Evolutionary conservation across 2,329 filamentous ascomycete species (phyloP).

Genomic region (Pseudogymnoascus sp.): DNA sequence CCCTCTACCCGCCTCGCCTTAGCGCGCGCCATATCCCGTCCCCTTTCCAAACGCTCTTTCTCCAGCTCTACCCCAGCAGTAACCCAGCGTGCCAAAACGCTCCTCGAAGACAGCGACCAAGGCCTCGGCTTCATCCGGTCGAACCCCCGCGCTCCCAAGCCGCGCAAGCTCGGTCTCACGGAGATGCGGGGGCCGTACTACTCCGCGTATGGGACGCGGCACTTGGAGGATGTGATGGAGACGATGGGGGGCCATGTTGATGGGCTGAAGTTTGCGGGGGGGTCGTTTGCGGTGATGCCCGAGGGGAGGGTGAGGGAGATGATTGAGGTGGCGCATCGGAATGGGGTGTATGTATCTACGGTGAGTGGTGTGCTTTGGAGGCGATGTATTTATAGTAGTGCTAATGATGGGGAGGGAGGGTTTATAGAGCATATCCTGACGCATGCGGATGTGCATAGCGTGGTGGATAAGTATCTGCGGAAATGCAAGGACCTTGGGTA

Average conservation of each 20-base stretch:
- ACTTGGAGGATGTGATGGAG: slow-evolving; percentile 44
- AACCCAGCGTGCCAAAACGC: slow-evolving; percentile 14
- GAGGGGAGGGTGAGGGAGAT: slow-evolving; percentile 38
- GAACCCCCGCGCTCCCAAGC: slow-evolving; percentile 41
- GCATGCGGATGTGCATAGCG: slow-evolving; percentile 35
- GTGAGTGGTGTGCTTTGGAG: slow-evolving; percentile 21
- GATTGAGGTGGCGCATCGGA: slow-evolving; percentile 40
- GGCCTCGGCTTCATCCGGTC: slow-evolving; percentile 44
- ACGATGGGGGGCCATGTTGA: slow-evolving; percentile 48
- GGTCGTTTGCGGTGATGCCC: slow-evolving; percentile 43
- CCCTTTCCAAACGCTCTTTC: background rate
- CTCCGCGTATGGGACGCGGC: slow-evolving; percentile 44
- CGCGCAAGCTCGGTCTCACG: slow-evolving; percentile 41
- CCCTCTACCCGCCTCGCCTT: background rate
- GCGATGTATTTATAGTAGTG: background rate
- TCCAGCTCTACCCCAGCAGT: background rate
- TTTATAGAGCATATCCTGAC: slow-evolving; percentile 47
- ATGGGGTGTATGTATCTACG: slow-evolving; percentile 46
- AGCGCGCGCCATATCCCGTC: background rate
- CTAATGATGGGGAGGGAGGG: slow-evolving; percentile 32
- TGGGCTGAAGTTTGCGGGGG: slow-evolving; percentile 47
- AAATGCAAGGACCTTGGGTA: slow-evolving; percentile 44
- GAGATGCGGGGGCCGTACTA: slow-evolving; percentile 51
- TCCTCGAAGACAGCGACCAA: slow-evolving; percentile 41
- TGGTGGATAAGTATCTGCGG: slow-evolving; percentile 43